Evolutionary conservation across 768 basidiomycete species (phyloP), one percentile per base, ranked within the genome.

Genomic region (Mrakia blollopis): DNA sequence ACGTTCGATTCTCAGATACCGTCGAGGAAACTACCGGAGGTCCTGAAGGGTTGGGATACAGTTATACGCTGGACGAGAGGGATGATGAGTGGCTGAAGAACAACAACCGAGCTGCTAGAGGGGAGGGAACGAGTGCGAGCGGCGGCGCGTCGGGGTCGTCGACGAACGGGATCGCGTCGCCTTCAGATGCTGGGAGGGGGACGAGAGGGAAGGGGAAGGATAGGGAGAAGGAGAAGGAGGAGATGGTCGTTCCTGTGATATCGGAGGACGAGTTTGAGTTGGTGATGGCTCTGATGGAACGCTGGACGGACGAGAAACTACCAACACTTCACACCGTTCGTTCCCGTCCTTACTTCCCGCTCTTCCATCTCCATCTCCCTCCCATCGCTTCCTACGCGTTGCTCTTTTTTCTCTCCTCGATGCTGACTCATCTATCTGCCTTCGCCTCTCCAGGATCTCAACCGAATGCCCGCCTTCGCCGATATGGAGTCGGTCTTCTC

Each of bases 21-120:
- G 89, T 91, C 79, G 97, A 98, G 80, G 84, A 85, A 76, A 80
- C 81, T 28, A 80, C 79, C 39, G 85, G 88, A 44, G 89, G 91
- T 80, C 57, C 67, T 3, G 73, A 69, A 21, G 77, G 77, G 3
- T 67, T 78, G 28, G 91, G 91, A 0, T 91, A 91, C 84, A 89
- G 90, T 2, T 98, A 98, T 82, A 92, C 89, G 79, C 92, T 98
- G 91, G 96, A 99, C 80, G 97, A 98, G 83, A 90, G 91, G 25
- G 96, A 98, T 85, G 89, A 91, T 81, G 91, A 91, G 79, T 99
- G 96, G 96, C 87, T 99, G 44, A 91, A 92, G 80, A 91, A 89
- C 84, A 93, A 93, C 81, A 97, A 98, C 80, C 72, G 73, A 13
- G 44, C 74, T 18, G 77, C 77, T 74, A 80, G 90, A 91, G 81